Evolutionary conservation across 805 yeast genomes (phyloP), one percentile per base, ranked within the genome.

Genomic region (Suhomyces xylopsoci): DNA sequence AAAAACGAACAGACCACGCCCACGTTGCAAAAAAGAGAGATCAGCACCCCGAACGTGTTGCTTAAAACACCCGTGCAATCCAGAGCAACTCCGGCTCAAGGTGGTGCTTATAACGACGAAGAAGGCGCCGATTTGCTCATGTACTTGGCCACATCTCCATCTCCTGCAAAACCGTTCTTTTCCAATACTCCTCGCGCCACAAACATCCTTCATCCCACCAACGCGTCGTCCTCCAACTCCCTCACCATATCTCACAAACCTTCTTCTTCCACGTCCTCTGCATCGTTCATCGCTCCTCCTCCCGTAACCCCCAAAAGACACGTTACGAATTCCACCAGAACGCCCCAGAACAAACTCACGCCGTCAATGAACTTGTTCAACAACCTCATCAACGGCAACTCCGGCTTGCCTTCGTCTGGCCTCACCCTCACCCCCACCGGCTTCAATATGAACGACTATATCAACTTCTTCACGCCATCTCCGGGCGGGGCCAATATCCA

Each of bases 51-150:
- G 3, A 55, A 51, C 38, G 42, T 48, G 9, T 49, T 57, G 12
- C 51, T 57, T 17, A 65, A 65, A 43, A 75, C 79, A 0, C 79
- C 80, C 3, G 73, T 77, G 2, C 76, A 71, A 54, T 58, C 67
- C 1, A 56, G 61, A 47, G 42, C 42, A 9, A 36, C 41, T 9
- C 56, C 56, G 4, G 42, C 28, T 42, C n/a, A 14, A 17, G 57
- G 58, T 25, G 65, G 61, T 26, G 57, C 59, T 45, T 66, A 63
- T 51, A 67, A 71, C 47, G 78, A 76, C 56, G 70, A 70, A 32
- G 94, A 88, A 67, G 96, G 96, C 12, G 96, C 96, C 1, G 93
- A 87, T 65, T 70, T 90, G 55, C 77, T 90, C 55, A 80, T 90
- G 82, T 90, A 82, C 67, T 73, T 90, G 59, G 96, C 96, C 2